These are phyloP conservation scores for Marasmius sp. DNA, from an alignment of 1,284 basidiomycete genomes.

Conservation along the genomic window DNA sequence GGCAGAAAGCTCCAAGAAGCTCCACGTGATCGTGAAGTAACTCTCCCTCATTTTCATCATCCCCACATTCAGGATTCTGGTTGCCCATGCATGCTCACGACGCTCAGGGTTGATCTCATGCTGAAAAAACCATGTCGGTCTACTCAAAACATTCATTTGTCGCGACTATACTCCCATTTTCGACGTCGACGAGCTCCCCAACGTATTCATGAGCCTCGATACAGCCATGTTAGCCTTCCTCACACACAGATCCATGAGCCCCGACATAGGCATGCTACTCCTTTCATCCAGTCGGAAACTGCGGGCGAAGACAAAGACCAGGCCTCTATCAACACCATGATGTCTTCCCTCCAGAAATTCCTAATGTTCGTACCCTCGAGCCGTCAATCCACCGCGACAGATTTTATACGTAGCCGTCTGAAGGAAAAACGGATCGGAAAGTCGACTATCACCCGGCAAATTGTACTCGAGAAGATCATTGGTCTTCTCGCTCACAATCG, in stretches of 20 bases:
- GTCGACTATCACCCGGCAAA: slow-evolving; percentile 8
- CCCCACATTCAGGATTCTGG: no score
- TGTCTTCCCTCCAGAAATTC: slow-evolving; percentile 1
- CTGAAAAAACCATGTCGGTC: no score
- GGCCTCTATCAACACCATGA: not conserved
- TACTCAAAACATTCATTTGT: no score
- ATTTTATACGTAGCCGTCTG: slow-evolving; percentile 3
- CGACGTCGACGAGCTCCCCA: no score
- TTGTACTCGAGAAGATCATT: slow-evolving; percentile 32
- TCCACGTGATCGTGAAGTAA: no score
- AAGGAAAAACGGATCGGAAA: not conserved
- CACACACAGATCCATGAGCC: not conserved
- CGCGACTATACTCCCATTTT: no score
- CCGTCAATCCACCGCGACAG: not conserved
- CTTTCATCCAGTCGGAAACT: not conserved
- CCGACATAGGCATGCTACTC: not conserved
- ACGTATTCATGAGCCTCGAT: no score
- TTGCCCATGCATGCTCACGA: no score
- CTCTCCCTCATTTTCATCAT: no score
- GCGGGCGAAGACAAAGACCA: not conserved
- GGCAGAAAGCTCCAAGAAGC: no score
- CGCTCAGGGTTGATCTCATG: no score
- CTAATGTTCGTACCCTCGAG: not conserved
- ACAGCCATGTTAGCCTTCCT: no score
- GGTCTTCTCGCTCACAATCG: slow-evolving; percentile 34